Evolutionary conservation across 116 monocot species (phyloP), one percentile per base, ranked within the genome.

Genomic region (Zostera marina): DNA sequence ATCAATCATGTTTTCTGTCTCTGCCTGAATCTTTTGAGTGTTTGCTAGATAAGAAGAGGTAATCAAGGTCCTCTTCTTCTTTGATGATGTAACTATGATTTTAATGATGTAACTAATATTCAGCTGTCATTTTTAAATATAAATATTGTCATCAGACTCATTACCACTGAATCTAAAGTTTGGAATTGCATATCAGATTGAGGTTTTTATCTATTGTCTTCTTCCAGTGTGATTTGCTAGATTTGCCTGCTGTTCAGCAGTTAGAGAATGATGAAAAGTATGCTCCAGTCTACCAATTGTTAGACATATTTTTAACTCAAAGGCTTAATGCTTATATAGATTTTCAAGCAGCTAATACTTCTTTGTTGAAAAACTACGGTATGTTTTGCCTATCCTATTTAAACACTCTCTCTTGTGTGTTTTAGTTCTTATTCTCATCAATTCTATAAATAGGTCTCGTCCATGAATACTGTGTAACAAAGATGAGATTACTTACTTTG

Each of bases 161-260:
- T 32, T 32, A 32, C 32, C 5, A 32, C 4, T 32, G 32, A 32
- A 3, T 5, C 5, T 32, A 5, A 32, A 0, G 1, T 32, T 32
- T 32, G 5, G 32, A 32, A 32, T 32, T 32, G 32, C 32, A 32
- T 32, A 32, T 32, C 32, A 32, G 32, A 32, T 32, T 32, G 17
- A 19, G 14, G 24, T 59, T 8, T 59, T 15, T 49, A 7, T 49
- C 20, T 44, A 13, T 71, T 55, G 19, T 70, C 21, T 65, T 68
- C 8, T 63, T 74, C 72, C 86, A 98, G 98, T 85, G 86, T 75
- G 98, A 98, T 78, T 73, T 98, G 68, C 74, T 90, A 23, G 86
- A 90, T 68, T 69, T 90, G 78, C 89, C 86, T 63, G 90, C 83
- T 52, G 75, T 98, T 47, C 54, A 10, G 21, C 98, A 90, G 58